Evolutionary conservation across 352 stramenopile genomes (phyloP).

Genomic region (Aphanomyces invadans): DNA sequence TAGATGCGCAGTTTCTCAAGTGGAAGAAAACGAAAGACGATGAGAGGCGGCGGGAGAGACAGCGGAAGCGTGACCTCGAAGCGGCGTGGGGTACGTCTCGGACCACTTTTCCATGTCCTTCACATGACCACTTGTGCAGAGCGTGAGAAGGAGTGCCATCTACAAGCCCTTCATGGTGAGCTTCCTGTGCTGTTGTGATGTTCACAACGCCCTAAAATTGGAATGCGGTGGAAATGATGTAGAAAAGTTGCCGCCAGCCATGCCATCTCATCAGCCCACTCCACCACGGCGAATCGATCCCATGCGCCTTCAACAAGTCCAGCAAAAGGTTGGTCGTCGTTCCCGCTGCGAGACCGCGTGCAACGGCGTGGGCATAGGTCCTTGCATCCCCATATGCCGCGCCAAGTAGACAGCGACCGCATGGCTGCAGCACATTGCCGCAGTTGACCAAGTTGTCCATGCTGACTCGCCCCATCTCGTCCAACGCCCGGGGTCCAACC

Average conservation of each 20-base stretch:
- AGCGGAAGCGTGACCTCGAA: neutral
- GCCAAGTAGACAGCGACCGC: neutral
- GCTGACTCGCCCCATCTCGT: neutral
- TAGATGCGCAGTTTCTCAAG: constrained; percentile 93
- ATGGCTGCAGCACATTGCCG: neutral
- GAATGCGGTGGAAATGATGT: too few species aligned
- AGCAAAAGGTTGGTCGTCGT: neutral
- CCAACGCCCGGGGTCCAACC: neutral
- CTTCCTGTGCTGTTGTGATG: too few species aligned
- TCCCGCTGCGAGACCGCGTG: neutral
- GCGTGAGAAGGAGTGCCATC: constrained; percentile 35
- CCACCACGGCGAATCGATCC: neutral
- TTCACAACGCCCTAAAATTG: too few species aligned
- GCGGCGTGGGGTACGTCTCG: constrained; percentile 14
- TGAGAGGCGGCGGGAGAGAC: constrained; percentile 38
- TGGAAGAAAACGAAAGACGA: constrained; percentile 63
- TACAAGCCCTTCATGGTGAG: constrained; percentile 53
- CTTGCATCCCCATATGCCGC: constrained; percentile 22
- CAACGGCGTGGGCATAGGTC: neutral
- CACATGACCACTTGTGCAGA: constrained; percentile 31
- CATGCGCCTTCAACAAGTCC: neutral
- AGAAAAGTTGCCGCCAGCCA: neutral
- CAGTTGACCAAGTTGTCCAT: neutral
- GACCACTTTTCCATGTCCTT: neutral
- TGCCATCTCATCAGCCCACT: neutral